A percentile compares a stretch with the other conserved stretches of the same genome.
Conservation (phyloP, 108 stramenopile species). For the Parietichytrium sp. region DNA sequence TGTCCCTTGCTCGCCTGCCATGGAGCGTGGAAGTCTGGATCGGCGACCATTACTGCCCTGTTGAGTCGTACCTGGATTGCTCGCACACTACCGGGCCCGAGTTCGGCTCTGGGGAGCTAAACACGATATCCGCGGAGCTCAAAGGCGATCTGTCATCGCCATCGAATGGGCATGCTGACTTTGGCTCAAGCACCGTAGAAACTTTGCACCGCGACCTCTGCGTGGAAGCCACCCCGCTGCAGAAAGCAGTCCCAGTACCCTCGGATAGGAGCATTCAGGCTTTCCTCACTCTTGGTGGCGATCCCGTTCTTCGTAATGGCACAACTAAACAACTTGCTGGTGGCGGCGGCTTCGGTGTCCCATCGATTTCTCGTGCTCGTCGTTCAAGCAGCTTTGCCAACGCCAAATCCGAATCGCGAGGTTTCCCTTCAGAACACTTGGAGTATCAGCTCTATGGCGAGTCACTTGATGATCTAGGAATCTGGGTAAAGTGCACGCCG, state of each 20-base stretch:
- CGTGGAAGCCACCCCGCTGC: neutral
- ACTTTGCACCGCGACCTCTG: too few species aligned
- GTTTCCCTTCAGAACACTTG: neutral
- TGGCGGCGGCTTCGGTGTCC: conserved; percentile 10
- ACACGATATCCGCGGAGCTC: neutral
- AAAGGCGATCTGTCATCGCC: too few species aligned
- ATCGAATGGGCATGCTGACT: neutral
- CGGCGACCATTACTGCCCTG: neutral
- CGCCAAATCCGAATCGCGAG: neutral
- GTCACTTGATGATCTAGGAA: neutral
- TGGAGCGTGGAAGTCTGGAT: conserved; percentile 3
- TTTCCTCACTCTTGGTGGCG: neutral
- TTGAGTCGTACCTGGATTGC: neutral
- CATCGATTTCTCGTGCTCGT: neutral
- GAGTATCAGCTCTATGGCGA: neutral
- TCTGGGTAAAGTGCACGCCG: neutral
- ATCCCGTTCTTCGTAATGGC: conserved; percentile 10
- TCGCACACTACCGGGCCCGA: neutral
- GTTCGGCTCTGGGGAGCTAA: neutral
- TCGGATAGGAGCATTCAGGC: neutral
- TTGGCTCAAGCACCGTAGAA: neutral
- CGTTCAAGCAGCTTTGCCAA: neutral
- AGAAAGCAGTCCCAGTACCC: neutral
- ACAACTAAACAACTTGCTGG: neutral
- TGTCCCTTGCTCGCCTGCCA: neutral